Evolutionary conservation across 139 green algal species (phyloP).

Genomic region (Bryopsis sp.): DNA sequence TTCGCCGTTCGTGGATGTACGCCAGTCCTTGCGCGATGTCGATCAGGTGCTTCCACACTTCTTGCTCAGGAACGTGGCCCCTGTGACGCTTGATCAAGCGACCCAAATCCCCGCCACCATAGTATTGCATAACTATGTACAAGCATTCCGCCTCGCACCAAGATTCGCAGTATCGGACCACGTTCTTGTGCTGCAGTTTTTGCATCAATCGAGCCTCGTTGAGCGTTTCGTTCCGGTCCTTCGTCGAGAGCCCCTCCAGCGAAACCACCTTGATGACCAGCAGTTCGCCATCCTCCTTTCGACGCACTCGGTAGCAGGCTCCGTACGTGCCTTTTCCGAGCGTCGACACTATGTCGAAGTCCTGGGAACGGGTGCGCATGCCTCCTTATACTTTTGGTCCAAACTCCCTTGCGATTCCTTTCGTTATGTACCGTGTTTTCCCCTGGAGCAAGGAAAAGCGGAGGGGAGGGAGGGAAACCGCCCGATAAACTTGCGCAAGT

Average conservation of each 20-base stretch:
- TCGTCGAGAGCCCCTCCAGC: conserved; percentile 2
- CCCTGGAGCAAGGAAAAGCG: no score
- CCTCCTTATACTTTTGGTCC: no score
- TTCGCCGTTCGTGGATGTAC: conserved; percentile 12
- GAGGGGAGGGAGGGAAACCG: no score
- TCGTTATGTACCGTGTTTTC: no score
- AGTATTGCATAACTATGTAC: conserved; percentile 25
- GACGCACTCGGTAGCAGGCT: conserved; percentile 15
- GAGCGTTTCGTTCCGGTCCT: conserved; percentile 8
- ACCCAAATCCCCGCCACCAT: conserved; percentile 5
- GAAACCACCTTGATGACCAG: conserved; percentile 19
- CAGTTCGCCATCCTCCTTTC: neutral
- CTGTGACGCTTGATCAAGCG: neutral
- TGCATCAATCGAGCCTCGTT: conserved; percentile 13
- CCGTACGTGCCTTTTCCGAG: conserved; percentile 21
- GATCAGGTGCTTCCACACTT: conserved; percentile 10
- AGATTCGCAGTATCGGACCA: conserved; percentile 14
- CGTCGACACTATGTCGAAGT: neutral
- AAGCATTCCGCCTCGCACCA: conserved; percentile 16
- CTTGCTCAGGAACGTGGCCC: neutral
- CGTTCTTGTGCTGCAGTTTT: conserved; percentile 14
- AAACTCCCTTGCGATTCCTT: no score
- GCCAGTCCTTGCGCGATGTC: conserved; percentile 12
- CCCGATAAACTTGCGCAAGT: no score
- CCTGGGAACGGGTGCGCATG: neutral